Evolutionary conservation across 306 rosid genomes (phyloP).

Genomic region (Medicago ruthenica): DNA sequence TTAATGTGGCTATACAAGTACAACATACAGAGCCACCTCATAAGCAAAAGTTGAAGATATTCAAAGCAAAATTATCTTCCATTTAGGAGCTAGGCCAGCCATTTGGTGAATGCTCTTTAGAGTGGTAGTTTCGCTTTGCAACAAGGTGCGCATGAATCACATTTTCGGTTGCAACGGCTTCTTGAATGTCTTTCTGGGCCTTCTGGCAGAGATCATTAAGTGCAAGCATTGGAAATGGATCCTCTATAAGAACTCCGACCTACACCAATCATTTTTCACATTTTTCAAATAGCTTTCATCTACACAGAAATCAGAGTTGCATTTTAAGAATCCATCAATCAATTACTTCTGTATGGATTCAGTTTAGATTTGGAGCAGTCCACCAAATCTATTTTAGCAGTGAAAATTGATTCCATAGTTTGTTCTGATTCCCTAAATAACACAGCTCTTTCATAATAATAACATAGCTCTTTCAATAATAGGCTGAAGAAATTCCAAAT

Average conservation of each 20-base stretch:
- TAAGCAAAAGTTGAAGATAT: constrained; percentile 32
- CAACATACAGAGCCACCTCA: constrained; percentile 33
- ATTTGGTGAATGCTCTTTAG: constrained; percentile 65
- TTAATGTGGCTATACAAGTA: constrained; percentile 30
- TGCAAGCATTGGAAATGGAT: constrained; percentile 91
- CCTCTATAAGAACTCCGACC: constrained; percentile 98
- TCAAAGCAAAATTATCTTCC: constrained; percentile 24
- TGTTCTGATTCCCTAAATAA: background rate
- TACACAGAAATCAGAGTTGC: constrained; percentile 18
- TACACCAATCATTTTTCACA: constrained; percentile 42
- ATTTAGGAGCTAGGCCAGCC: constrained; percentile 69
- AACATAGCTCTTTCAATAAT: too few relatives aligned
- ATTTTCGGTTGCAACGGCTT: constrained; percentile 57
- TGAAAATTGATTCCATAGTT: constrained; percentile 7
- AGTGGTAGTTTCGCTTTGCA: constrained; percentile 56
- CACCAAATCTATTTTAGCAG: constrained; percentile 1
- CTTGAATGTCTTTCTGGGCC: constrained; percentile 65
- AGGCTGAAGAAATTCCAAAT: background rate
- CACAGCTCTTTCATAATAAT: too few relatives aligned
- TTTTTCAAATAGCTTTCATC: constrained; percentile 18
- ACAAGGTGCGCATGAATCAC: constrained; percentile 55
- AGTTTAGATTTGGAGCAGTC: constrained; percentile 19
- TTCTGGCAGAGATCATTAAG: constrained; percentile 73
- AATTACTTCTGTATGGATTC: background rate
- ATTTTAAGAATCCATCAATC: constrained; percentile 36